Percentiles rank a stretch among this genome's conserved stretches.
phyloP scores from a whole-genome alignment of 2,329 filamentous ascomycete genomes.

The Chrysosphaeria jannelii region DNA sequence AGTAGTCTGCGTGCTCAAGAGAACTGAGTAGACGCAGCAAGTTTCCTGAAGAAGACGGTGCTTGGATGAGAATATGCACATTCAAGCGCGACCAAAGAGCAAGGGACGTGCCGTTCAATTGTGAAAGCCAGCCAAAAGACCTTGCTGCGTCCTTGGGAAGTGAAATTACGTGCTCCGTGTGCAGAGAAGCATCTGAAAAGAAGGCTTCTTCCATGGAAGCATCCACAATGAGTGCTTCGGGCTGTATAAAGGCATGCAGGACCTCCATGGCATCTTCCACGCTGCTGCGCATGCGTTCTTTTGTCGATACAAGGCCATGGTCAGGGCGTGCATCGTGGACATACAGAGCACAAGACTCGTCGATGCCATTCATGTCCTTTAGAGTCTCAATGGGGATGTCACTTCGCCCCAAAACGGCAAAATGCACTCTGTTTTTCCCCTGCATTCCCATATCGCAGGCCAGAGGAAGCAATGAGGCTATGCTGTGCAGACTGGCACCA shows the following conservation, averaged over 20 bases:
- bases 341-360: slow-evolving; percentile 32
- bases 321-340: slow-evolving; percentile 50
- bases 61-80: slow-evolving; percentile 64
- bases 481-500: slow-evolving; percentile 42
- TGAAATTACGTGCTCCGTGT: too few species aligned
- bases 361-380: slow-evolving; percentile 50
- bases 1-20: slow-evolving; percentile 44
- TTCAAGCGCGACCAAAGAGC: slow-evolving; percentile 23
- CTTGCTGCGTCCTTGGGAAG: too few species aligned
- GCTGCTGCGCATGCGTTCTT: slow-evolving; percentile 34
- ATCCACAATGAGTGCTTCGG: slow-evolving; percentile 49
- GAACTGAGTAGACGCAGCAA: slow-evolving; percentile 51
- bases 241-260: too few species aligned
- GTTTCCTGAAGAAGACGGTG: slow-evolving; percentile 39
- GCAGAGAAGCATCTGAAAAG: too few species aligned
- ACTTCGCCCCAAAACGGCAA: slow-evolving; percentile 46
- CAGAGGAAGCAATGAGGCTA: slow-evolving; percentile 42
- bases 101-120: slow-evolving; percentile 43
- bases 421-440: slow-evolving; percentile 46
- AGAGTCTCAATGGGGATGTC: slow-evolving; percentile 39
- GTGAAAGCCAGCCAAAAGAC: slow-evolving; percentile 53
- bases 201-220: slow-evolving; percentile 31
- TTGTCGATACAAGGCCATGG: slow-evolving; percentile 34
- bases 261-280: slow-evolving; percentile 33
- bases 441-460: slow-evolving; percentile 60